These are phyloP conservation scores for Zygnema circumcarinatum DNA, from an alignment of 139 green algal species.

Conservation along the genomic window DNA sequence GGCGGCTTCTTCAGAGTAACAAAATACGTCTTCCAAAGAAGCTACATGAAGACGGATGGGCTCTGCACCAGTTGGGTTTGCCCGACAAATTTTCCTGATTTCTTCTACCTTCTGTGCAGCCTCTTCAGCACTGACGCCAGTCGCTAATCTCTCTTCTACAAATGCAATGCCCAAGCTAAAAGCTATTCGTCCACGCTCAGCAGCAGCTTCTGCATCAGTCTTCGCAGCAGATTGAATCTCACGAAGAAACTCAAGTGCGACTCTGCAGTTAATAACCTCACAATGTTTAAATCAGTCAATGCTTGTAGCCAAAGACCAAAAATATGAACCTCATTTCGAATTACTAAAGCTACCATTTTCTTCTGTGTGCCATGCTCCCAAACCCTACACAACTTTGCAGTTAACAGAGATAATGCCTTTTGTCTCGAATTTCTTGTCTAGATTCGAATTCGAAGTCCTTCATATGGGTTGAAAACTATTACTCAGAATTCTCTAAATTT, in stretches of 20 bases:
- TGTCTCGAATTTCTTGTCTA: too few species aligned
- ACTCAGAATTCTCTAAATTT: too few species aligned
- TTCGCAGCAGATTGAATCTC: constrained; percentile 32
- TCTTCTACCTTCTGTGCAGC: neutral
- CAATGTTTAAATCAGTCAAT: too few species aligned
- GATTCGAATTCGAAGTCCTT: too few species aligned
- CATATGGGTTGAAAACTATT: too few species aligned
- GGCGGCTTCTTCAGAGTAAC: neutral
- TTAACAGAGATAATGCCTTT: too few species aligned
- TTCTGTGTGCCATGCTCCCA: too few species aligned
- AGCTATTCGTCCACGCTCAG: constrained; percentile 15
- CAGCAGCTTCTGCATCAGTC: constrained; percentile 19
- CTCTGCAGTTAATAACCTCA: constrained; percentile 29
- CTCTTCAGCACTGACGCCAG: neutral
- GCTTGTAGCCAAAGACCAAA: too few species aligned
- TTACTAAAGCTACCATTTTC: too few species aligned
- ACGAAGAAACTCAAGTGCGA: constrained; percentile 36
- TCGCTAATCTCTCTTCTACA: constrained; percentile 15
- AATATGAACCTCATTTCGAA: too few species aligned
- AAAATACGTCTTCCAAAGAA: neutral
- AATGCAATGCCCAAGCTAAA: constrained; percentile 27
- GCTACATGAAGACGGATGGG: neutral
- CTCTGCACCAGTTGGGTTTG: neutral
- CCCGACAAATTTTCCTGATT: neutral
- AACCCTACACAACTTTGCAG: too few species aligned